Evolutionary conservation across 2,329 filamentous ascomycete genomes (phyloP).

Genomic region (Stagonosporopsis rhizophila): DNA sequence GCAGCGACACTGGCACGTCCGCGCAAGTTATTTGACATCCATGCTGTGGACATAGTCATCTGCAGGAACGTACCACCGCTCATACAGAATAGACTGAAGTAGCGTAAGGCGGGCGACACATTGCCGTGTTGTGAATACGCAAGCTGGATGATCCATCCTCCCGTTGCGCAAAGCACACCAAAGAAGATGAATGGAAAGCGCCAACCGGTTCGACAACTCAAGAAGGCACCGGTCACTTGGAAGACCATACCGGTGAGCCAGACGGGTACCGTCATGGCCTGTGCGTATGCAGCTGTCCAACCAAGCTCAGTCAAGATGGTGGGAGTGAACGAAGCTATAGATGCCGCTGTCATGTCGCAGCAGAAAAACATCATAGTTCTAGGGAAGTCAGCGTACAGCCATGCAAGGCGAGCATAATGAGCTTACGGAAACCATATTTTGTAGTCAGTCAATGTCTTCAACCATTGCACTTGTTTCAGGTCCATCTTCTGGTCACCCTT

Average conservation of each 20-base stretch:
- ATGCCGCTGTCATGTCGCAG: constrained; percentile 45
- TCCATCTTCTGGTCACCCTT: constrained; percentile 56
- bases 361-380: constrained; percentile 46
- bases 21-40: constrained; percentile 62
- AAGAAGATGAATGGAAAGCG: constrained; percentile 43
- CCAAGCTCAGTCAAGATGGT: constrained; percentile 46
- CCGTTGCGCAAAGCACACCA: constrained; percentile 48
- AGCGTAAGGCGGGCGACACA: constrained; percentile 61
- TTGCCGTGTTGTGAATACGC: constrained; percentile 49
- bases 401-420: constrained; percentile 52
- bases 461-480: constrained; percentile 55
- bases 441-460: constrained; percentile 59
- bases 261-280: constrained; percentile 47
- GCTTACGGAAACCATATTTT: constrained; percentile 63
- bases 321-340: constrained; percentile 41
- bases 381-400: constrained; percentile 11
- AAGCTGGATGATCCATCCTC: constrained; percentile 61
- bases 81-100: constrained; percentile 47
- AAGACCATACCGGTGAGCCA: constrained; percentile 40
- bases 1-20: constrained; percentile 34
- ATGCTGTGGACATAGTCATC: constrained; percentile 58
- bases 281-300: constrained; percentile 41
- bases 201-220: constrained; percentile 37
- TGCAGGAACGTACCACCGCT: constrained; percentile 58
- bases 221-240: constrained; percentile 30